A percentile compares a stretch with the other conserved stretches of the same genome.
These are phyloP conservation scores for Erythrobasidium hasegawianum DNA, from an alignment of 1,284 basidiomycete genomes.

Conservation along the genomic window DNA sequence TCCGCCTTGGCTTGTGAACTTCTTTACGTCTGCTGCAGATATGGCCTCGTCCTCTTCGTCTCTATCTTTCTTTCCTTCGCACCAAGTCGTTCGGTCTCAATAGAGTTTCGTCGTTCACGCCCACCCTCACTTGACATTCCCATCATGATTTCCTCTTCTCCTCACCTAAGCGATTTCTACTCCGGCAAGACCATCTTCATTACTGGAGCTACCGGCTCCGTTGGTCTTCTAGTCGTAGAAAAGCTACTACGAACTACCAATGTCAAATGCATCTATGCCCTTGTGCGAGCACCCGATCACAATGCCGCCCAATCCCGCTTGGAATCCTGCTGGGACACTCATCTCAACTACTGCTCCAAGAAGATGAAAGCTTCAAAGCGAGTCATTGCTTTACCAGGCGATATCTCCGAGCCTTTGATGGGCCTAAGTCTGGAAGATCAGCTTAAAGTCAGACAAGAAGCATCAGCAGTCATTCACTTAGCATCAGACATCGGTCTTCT, in stretches of 20 bases:
- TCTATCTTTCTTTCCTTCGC: too few relatives aligned
- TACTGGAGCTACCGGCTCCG: neutral
- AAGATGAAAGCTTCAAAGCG: neutral
- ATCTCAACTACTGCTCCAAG: neutral
- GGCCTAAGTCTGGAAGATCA: neutral
- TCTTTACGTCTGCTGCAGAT: too few relatives aligned
- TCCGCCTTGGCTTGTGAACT: too few relatives aligned
- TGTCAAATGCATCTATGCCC: neutral
- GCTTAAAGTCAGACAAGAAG: neutral
- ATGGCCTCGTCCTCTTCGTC: too few relatives aligned
- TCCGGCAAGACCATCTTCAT: conserved; percentile 6
- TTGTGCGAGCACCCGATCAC: neutral
- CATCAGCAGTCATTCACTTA: neutral
- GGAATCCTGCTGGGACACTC: conserved; percentile 1
- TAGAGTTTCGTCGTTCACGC: too few relatives aligned
- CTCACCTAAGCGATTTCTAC: neutral
- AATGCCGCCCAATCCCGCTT: neutral
- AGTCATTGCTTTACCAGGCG: conserved; percentile 1
- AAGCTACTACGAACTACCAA: conserved; percentile 7
- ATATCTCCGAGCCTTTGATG: neutral
- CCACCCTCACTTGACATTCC: too few relatives aligned
- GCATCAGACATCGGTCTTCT: neutral
- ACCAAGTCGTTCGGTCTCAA: too few relatives aligned
- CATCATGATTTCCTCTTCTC: neutral
- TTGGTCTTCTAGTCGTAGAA: neutral